phyloP scores from a whole-genome alignment of 2,329 filamentous ascomycete species.

The Xylaria sp. region DNA sequence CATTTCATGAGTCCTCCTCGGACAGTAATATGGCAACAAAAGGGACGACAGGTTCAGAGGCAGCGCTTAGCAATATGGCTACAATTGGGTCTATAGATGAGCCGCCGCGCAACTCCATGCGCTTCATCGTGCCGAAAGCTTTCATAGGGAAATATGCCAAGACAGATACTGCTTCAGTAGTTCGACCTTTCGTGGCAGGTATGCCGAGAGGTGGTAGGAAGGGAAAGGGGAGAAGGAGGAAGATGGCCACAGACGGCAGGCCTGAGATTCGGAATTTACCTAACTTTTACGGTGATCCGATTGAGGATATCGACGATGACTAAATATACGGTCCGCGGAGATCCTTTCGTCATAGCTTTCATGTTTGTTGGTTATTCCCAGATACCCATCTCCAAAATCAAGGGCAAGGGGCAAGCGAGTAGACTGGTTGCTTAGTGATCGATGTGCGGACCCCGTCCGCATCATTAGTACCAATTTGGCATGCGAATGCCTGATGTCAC shows the following conservation, averaged over 20 bases:
- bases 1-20: constrained; percentile 17
- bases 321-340: constrained; percentile 1
- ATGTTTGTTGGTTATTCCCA: constrained; percentile 3
- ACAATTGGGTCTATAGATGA: constrained; percentile 37
- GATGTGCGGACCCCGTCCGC: constrained; percentile 21
- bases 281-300: constrained; percentile 47
- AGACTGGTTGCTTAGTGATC: constrained; percentile 19
- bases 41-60: constrained; percentile 36
- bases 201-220: constrained; percentile 3
- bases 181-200: neutral
- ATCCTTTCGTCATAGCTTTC: neutral
- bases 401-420: constrained; percentile 8
- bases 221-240: constrained; percentile 29
- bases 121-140: constrained; percentile 43
- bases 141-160: constrained; percentile 45
- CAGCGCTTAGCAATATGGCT: constrained; percentile 35
- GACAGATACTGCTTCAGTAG: neutral
- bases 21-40: constrained; percentile 40
- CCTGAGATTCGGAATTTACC: constrained; percentile 47
- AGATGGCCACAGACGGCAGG: constrained; percentile 42
- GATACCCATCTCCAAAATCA: constrained; percentile 7
- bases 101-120: constrained; percentile 25
- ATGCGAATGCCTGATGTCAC: constrained; percentile 7
- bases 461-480: constrained; percentile 25
- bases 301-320: constrained; percentile 43